Evolutionary conservation across 305 asterid species (phyloP), one percentile per base, ranked within the genome.

Genomic region (Petunia hybrid): DNA sequence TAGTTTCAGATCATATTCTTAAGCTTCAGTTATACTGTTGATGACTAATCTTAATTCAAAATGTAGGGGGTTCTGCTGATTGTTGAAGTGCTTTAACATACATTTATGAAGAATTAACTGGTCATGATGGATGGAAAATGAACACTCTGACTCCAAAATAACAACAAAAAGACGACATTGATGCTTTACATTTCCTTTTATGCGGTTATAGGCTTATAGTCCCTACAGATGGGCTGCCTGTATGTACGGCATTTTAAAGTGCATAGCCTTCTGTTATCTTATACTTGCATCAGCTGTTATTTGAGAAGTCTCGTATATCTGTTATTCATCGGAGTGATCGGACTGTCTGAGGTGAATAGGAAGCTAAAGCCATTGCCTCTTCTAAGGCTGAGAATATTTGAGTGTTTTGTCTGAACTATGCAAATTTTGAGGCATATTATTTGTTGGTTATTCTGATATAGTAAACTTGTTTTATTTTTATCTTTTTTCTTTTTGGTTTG

Each of bases 391-490:
- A 36, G 42, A 14, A 6, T 48, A 46, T 10, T 46, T 71, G 31
- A 46, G 31, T 71, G 43, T 71, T 46, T 3, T 73, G 63, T 51
- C 51, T 51, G 43, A 51, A 35, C 35, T 51, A 7, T 1, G 22
- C 63, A 35, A 48, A 53, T 73, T 3, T 63, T 35, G 78, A 73
- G 14, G 31, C 63, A 51, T 5, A 40, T 73, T 73, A 51, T 73
- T 73, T 73, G 78, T 51, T 73, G 63, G 64, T 73, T 73, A 51
- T 51, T 73, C 8, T 53, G 46, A 73, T 73, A 55, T 46, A 22
- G 43, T 73, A 35, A 51, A 48, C 35, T 51, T 48, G 61, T 73
- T 48, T 71, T 73, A 42, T n/a, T 42, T 68, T 7, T 42, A 3
- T 10, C 4, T 8, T 2, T 16, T 68, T 42, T 56, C 6, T 31